Evolutionary conservation across 352 stramenopile species (phyloP).

Genomic region (Globisporangium middletonii): DNA sequence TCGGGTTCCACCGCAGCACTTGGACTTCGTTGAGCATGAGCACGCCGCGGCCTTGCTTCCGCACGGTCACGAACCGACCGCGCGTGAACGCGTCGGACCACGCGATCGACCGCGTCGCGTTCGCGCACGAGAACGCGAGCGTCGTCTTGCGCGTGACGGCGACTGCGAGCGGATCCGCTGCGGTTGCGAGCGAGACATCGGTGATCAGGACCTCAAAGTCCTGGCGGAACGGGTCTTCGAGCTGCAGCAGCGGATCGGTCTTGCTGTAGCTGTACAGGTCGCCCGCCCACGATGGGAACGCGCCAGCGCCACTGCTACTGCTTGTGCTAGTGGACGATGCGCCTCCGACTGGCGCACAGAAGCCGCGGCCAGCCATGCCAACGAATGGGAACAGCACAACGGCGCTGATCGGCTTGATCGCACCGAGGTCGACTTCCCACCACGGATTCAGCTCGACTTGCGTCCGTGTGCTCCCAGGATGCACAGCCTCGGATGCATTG

Average conservation of each 20-base stretch:
- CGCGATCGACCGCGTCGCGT: slow-evolving; percentile 21
- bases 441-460: slow-evolving; percentile 35
- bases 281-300: slow-evolving; percentile 23
- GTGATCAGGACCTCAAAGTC: slow-evolving; percentile 47
- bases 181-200: slow-evolving; percentile 14
- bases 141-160: slow-evolving; percentile 17
- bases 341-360: slow-evolving; percentile 15
- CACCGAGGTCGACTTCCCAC: slow-evolving; percentile 70
- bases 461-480: slow-evolving; percentile 45
- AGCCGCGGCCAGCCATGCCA: slow-evolving; percentile 26
- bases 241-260: slow-evolving; percentile 28
- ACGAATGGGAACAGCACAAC: slow-evolving; percentile 50
- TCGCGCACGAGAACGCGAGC: slow-evolving; percentile 46
- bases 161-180: slow-evolving; percentile 7
- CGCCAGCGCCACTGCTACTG: neutral
- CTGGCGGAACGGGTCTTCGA: slow-evolving; percentile 47
- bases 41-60: slow-evolving; percentile 20
- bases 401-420: slow-evolving; percentile 29
- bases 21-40: slow-evolving; percentile 74
- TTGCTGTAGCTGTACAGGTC: slow-evolving; percentile 37
- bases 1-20: slow-evolving; percentile 55
- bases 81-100: slow-evolving; percentile 36
- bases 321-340: neutral
- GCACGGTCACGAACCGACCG: slow-evolving; percentile 45
- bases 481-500: neutral